Evolutionary conservation across 2,329 filamentous ascomycete genomes (phyloP).

Genomic region (Penicillium janthinellum): DNA sequence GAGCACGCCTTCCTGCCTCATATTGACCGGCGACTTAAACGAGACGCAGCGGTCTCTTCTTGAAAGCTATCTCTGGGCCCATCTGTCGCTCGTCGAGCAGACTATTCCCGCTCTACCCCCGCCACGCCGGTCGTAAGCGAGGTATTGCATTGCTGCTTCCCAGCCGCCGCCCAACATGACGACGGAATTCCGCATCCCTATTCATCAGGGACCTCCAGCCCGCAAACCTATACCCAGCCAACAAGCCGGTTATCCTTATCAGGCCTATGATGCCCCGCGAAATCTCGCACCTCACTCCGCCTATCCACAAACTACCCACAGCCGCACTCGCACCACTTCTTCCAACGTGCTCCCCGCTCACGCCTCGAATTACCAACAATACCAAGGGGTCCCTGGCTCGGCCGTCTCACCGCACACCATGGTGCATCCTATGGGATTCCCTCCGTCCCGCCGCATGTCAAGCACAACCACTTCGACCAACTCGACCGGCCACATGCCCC

Average conservation of each 20-base stretch:
- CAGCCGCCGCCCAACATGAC: conserved; percentile 38
- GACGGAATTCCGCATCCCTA: conserved; percentile 39
- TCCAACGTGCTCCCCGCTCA: conserved; percentile 35
- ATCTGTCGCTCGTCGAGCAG: conserved; percentile 6
- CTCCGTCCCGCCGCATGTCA: conserved; percentile 39
- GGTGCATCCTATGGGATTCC: conserved; percentile 26
- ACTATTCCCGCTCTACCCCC: neutral
- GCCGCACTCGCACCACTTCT: conserved; percentile 45
- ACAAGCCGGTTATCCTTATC: conserved; percentile 28
- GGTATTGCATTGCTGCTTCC: conserved; percentile 31
- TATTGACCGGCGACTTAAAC: conserved; percentile 2
- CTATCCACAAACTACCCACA: conserved; percentile 32
- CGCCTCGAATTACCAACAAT: conserved; percentile 26
- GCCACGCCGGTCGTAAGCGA: conserved; percentile 4
- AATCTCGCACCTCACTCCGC: conserved; percentile 32
- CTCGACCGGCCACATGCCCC: conserved; percentile 35
- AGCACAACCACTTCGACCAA: conserved; percentile 46
- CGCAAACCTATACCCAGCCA: conserved; percentile 35
- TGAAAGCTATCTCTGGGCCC: neutral
- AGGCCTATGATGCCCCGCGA: conserved; percentile 30
- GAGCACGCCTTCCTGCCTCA: conserved; percentile 10
- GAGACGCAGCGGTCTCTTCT: neutral
- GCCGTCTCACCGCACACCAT: conserved; percentile 33
- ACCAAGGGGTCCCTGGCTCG: conserved; percentile 29
- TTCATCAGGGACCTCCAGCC: conserved; percentile 36